Evolutionary conservation across 805 yeast species (phyloP), one percentile per base, ranked within the genome.

Genomic region (Saccharomyces paradoxus): DNA sequence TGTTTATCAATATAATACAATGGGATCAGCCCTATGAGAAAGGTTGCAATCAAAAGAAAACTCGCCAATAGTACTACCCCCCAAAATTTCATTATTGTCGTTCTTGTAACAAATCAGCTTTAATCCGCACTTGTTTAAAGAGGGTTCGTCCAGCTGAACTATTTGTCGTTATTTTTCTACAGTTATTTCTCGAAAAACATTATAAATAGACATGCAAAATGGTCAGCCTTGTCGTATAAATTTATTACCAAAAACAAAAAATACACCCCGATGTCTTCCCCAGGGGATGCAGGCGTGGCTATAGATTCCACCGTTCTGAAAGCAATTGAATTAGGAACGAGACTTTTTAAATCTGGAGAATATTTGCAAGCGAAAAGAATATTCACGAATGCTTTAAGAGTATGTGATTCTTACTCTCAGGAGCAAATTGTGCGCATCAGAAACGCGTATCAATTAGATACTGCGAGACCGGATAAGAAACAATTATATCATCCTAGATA

Each of bases 1-100:
- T 37, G 44, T 24, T 52, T 55, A 22, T 51, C 53, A 50, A 61
- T 51, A 56, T 59, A 65, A 49, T 60, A 61, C 10, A 65, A 50
- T 7, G 71, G 71, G 10, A 66, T 47, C 28, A 60, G 52, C 14
- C 71, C 71, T 26, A 64, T 62, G n/a, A 60, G 63, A 55, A 66
- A 64, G 0, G 70, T 67, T 1, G 65, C 63, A 31, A 56, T 46
- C 28, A 60, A 54, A 46, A 64, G 51, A 30, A 56, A 58, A n/a
- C 56, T 14, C 1, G 59, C 61, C 51, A 60, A 22, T 37, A 52
- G 27, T 13, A 60, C 22, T 13, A 61, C 53, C 2, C 54, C 52
- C 1, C 46, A 14, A 14, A 60, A 21, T 27, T 37, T 37, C 44
- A 37, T 37, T 17, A 17, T 37, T 5, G 17, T 17, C 7, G 22